Base-by-base conservation (phyloP, 2,329 filamentous ascomycete genomes). In the Sclerotinia trifoliorum region DNA sequence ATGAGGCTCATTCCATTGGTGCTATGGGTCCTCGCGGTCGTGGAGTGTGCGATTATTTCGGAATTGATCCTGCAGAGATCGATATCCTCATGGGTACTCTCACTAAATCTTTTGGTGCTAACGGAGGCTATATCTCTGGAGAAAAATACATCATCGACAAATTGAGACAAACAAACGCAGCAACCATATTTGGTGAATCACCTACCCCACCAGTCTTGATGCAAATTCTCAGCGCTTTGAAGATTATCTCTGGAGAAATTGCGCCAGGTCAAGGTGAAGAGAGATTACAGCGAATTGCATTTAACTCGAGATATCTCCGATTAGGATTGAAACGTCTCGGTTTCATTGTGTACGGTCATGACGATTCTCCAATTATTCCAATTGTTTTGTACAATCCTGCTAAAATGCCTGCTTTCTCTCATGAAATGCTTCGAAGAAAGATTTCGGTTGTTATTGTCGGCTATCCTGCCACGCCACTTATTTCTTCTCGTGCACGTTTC, bases 61-160 rank as follows among this genome's bases (percentile, higher is more conserved):
- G 90, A 74, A 89, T 98, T 73, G 92, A 97, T 78, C 90, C 95
- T 21, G 81, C 86, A 21, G 90, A 97, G 74, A 88, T 98, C 49
- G 95, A 99, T 78, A 92, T 99, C 76, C 87, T 99, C 64, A 99
- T 99, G 95, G 95, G 95, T 73, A 99, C 95, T 2, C 83, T 99
- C 70, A 99, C 95, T 72, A 99, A 99, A 80, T 98, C 95, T 1
- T 99, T 99, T 75, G 95, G 95, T 75, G 95, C 95, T 73, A 99
- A 99, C 76, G 95, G 95, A 77, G 95, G 95, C 71, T 99, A 99
- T 78, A 86, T 99, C 73, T 92, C 93, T 15, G 94, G 89, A 24
- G 92, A 96, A 70, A 95, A 96, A 81, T 83, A 87, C 74, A 92
- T 97, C 77, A 94, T 99, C 75, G 93, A 97, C 80, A 96, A 97